Conservation (phyloP, 2,329 filamentous ascomycete genomes). For the Verticillium nonalfalfae region DNA sequence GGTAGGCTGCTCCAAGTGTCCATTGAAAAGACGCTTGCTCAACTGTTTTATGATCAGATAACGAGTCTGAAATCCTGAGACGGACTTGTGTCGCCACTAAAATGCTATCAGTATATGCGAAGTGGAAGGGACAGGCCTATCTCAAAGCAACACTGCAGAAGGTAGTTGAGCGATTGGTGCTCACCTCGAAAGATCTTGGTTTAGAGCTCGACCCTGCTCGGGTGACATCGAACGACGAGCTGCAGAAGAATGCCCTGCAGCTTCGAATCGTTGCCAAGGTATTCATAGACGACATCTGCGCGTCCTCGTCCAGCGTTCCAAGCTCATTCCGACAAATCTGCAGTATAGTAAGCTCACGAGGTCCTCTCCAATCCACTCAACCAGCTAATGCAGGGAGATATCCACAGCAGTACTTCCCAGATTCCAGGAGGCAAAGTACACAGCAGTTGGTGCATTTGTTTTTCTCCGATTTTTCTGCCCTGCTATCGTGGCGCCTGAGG, state of each 20-base stretch:
- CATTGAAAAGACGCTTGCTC: background rate
- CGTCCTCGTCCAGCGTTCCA: constrained; percentile 55
- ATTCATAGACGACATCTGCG: constrained; percentile 65
- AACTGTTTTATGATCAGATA: constrained; percentile 34
- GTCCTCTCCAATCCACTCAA: no score
- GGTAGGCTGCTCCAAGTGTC: constrained; percentile 27
- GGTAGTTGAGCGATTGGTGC: constrained; percentile 58
- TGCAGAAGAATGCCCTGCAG: constrained; percentile 60
- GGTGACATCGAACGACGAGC: constrained; percentile 52
- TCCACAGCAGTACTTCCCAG: constrained; percentile 55
- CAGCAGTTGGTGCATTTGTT: constrained; percentile 64
- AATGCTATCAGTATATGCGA: constrained; percentile 65
- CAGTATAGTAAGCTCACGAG: constrained; percentile 47
- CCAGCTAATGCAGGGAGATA: constrained; percentile 35
- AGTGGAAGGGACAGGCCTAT: constrained; percentile 62
- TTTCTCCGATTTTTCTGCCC: constrained; percentile 69
- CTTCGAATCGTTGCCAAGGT: constrained; percentile 62
- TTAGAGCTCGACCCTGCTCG: constrained; percentile 61
- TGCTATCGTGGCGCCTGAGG: constrained; percentile 64
- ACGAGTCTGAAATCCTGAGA: constrained; percentile 61
- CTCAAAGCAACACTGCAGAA: constrained; percentile 59
- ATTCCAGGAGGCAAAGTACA: constrained; percentile 66
- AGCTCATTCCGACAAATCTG: constrained; percentile 61
- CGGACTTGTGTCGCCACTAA: constrained; percentile 67
- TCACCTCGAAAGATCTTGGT: constrained; percentile 61